Evolutionary conservation across 441 rosid genomes (phyloP).

Genomic region (Manihot esculenta): DNA sequence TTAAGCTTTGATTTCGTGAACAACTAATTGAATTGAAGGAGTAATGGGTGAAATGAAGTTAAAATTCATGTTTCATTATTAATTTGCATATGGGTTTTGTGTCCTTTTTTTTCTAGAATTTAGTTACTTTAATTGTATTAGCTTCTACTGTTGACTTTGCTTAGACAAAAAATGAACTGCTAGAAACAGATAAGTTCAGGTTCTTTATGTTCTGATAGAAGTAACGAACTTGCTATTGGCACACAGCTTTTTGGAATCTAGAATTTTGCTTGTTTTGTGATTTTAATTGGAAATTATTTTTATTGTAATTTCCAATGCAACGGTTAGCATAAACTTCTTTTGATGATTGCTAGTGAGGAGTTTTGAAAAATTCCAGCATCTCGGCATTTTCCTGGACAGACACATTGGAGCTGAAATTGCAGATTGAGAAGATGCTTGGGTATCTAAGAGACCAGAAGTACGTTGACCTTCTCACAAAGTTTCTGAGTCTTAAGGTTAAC

Average conservation of each 20-base stretch:
- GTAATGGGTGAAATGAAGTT: constrained; percentile 24
- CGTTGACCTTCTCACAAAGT: constrained; percentile 53
- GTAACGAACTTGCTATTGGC: background rate
- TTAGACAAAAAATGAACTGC: background rate
- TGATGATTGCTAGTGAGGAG: constrained; percentile 28
- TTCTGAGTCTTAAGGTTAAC: constrained; percentile 51
- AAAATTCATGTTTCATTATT: constrained; percentile 18
- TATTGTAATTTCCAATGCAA: background rate
- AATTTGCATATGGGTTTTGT: constrained; percentile 33
- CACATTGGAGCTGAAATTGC: constrained; percentile 50
- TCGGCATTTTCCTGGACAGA: constrained; percentile 47
- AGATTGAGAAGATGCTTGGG: constrained; percentile 57
- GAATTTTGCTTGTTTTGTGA: too few relatives aligned
- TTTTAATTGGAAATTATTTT: constrained; percentile 9
- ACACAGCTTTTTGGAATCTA: too few relatives aligned
- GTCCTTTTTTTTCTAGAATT: constrained; percentile 23
- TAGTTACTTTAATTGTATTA: constrained; percentile 10
- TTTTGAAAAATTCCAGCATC: constrained; percentile 40
- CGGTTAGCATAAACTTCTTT: constrained; percentile 7
- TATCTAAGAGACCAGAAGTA: constrained; percentile 53
- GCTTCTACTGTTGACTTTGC: constrained; percentile 30
- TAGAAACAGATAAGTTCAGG: background rate
- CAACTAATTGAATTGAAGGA: constrained; percentile 2
- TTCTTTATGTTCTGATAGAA: background rate
- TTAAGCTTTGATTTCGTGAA: constrained; percentile 9